Percentiles rank a stretch among this genome's conserved stretches.
Evolutionary conservation across 306 rosid genomes (phyloP).

Genomic region (Chamaecrista fasciculata): DNA sequence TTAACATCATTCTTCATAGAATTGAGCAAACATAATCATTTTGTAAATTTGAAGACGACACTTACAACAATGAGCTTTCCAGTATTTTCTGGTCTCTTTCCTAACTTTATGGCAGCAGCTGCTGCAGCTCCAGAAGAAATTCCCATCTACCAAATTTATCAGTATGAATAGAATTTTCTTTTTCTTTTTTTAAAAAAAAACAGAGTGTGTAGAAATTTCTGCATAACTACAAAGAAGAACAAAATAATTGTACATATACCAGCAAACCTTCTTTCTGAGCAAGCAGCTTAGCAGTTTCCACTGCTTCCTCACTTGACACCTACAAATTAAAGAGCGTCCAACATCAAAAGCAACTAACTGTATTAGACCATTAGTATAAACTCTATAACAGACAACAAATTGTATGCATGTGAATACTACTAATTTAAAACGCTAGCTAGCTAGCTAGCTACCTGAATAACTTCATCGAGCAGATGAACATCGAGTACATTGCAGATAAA

Average conservation of each 20-base stretch:
- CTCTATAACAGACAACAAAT: neutral
- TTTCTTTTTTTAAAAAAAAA: too few relatives aligned
- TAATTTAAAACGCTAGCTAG: too few relatives aligned
- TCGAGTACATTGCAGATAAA: constrained; percentile 53
- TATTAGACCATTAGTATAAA: too few relatives aligned
- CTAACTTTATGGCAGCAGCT: constrained; percentile 66
- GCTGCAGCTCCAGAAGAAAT: constrained; percentile 90
- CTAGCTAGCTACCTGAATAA: constrained; percentile 62
- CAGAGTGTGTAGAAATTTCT: neutral
- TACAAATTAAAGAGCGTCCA: too few relatives aligned
- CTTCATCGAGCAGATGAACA: constrained; percentile 57
- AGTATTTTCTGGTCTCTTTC: constrained; percentile 63
- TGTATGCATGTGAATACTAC: neutral
- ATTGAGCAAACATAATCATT: too few relatives aligned
- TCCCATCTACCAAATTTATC: constrained; percentile 61
- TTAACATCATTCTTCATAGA: too few relatives aligned
- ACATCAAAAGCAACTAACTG: too few relatives aligned
- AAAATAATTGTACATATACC: constrained; percentile 37
- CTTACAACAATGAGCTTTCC: constrained; percentile 79
- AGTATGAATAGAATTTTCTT: neutral
- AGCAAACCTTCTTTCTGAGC: constrained; percentile 81
- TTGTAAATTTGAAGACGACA: neutral
- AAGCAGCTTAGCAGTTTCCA: constrained; percentile 64
- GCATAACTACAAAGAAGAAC: neutral
- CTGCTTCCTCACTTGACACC: constrained; percentile 69